Evolutionary conservation across 2,329 filamentous ascomycete species (phyloP).

Genomic region (Colletotrichum eleusines): DNA sequence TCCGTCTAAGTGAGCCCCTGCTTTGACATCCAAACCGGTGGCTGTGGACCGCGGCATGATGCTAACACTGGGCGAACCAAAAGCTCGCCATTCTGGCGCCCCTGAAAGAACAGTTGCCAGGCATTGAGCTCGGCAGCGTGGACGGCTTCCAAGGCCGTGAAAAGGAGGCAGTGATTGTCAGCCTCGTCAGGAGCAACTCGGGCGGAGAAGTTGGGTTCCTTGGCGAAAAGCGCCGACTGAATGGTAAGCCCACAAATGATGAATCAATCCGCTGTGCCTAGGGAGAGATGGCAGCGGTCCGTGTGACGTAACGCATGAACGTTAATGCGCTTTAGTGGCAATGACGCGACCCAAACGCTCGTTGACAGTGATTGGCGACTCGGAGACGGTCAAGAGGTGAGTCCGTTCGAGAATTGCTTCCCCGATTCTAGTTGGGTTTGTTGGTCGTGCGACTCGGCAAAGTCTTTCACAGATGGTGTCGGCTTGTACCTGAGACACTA

Average conservation of each 20-base stretch:
- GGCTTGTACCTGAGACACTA: slow-evolving; percentile 30
- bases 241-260: slow-evolving; percentile 71
- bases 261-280: slow-evolving; percentile 13
- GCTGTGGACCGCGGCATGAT: slow-evolving; percentile 14
- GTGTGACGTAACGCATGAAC: slow-evolving; percentile 37
- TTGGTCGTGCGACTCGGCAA: slow-evolving; percentile 30
- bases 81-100: slow-evolving; percentile 82
- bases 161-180: slow-evolving; percentile 95
- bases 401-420: slow-evolving; percentile 53
- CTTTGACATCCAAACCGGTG: background rate
- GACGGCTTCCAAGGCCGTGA: slow-evolving; percentile 98
- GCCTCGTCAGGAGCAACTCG: slow-evolving; percentile 90
- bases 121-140: slow-evolving; percentile 93
- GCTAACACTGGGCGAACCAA: slow-evolving; percentile 44
- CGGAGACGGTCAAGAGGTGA: slow-evolving; percentile 90
- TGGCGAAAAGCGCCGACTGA: slow-evolving; percentile 89
- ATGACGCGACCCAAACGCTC: slow-evolving; percentile 96
- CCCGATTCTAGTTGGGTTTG: slow-evolving; percentile 28
- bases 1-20: slow-evolving; percentile 50
- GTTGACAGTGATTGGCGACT: slow-evolving; percentile 91
- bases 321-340: slow-evolving; percentile 75
- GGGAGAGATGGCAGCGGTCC: slow-evolving; percentile 21
- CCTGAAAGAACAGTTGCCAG: slow-evolving; percentile 84
- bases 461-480: slow-evolving; percentile 27
- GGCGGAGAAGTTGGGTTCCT: slow-evolving; percentile 93